Evolutionary conservation across 2,329 filamentous ascomycete species (phyloP).

Genomic region (Knufia fluminis): DNA sequence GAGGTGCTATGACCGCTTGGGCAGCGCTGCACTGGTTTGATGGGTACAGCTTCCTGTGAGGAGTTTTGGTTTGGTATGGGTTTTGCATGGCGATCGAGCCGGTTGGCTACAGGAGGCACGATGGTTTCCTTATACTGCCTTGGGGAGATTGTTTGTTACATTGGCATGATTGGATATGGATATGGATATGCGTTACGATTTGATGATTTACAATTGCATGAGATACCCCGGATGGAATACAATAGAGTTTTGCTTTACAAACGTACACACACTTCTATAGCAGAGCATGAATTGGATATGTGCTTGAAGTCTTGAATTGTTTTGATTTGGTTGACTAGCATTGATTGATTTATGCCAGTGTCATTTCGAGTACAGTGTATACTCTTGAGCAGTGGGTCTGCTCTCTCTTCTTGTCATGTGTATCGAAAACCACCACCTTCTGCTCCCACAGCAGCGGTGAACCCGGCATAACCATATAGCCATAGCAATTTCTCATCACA

Average conservation of each 20-base stretch:
- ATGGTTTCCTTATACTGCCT: too few species aligned
- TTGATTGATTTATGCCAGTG: neutral
- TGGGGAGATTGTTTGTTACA: too few species aligned
- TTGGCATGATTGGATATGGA: neutral
- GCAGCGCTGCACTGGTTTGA: neutral
- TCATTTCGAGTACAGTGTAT: too few species aligned
- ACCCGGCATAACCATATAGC: too few species aligned
- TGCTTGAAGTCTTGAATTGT: too few species aligned
- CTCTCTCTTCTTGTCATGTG: neutral
- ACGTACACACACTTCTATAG: neutral
- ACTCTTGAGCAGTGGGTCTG: too few species aligned
- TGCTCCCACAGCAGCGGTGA: too few species aligned
- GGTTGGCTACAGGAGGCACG: neutral
- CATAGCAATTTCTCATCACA: neutral
- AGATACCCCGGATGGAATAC: conserved; percentile 8
- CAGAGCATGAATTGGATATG: neutral
- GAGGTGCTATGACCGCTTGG: neutral
- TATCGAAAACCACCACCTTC: too few species aligned
- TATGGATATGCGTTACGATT: conserved; percentile 7
- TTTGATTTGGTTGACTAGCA: neutral
- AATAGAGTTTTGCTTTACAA: neutral
- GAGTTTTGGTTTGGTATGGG: neutral
- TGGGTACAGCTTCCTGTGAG: neutral
- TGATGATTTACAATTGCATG: conserved; percentile 8
- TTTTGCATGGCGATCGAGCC: conserved; percentile 1